These are phyloP conservation scores for Aurifilum marmelostoma DNA, from an alignment of 2,329 filamentous ascomycete genomes.

Conservation along the genomic window DNA sequence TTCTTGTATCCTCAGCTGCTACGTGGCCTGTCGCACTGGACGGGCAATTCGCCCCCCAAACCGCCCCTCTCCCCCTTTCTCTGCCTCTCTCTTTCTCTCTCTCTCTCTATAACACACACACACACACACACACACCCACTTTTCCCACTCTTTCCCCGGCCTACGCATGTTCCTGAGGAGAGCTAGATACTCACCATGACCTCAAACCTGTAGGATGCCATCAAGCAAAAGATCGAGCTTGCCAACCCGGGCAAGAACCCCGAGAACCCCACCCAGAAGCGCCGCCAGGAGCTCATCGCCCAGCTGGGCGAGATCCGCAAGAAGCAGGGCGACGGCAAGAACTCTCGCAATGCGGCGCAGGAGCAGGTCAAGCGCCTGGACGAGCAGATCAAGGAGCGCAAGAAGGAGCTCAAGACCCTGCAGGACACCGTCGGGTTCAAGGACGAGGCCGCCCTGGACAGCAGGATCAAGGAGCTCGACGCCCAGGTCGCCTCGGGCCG, in stretches of 20 bases:
- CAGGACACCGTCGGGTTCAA: conserved; percentile 83
- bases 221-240: conserved; percentile 86
- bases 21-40: conserved; percentile 2
- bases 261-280: conserved; percentile 80
- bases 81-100: too few relatives aligned
- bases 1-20: background rate
- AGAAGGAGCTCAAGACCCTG: conserved; percentile 84
- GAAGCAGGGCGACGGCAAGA: conserved; percentile 88
- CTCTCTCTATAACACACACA: too few relatives aligned
- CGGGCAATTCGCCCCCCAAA: background rate
- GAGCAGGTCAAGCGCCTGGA: conserved; percentile 94
- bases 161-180: too few relatives aligned
- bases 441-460: conserved; percentile 84
- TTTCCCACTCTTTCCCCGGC: background rate
- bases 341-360: conserved; percentile 73
- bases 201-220: conserved; percentile 67
- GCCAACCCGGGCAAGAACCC: conserved; percentile 73
- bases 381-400: conserved; percentile 81
- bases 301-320: conserved; percentile 83
- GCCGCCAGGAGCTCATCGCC: conserved; percentile 80
- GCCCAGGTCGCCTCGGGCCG: conserved; percentile 84
- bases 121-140: too few relatives aligned
- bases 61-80: background rate
- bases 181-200: conserved; percentile 4
- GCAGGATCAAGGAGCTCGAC: conserved; percentile 78